Evolutionary conservation across 1,284 basidiomycete genomes (phyloP).

Genomic region (Sanguinoderma infundibulare): DNA sequence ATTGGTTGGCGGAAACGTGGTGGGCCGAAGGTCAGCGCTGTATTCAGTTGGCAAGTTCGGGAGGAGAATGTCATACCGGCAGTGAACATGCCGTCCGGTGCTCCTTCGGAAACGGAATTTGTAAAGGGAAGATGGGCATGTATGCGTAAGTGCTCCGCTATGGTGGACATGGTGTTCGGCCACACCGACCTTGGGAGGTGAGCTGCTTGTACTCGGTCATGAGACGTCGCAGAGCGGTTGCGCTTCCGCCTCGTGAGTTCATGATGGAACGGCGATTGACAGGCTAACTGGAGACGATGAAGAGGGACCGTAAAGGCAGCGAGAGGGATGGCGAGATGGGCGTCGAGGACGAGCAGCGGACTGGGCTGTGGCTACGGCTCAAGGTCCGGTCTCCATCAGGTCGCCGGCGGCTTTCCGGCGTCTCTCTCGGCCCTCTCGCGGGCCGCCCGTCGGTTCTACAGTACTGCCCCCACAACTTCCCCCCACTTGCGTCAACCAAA

Average conservation of each 20-base stretch:
- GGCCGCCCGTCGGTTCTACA: too few species aligned
- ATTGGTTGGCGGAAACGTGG: conserved; percentile 1
- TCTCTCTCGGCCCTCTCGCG: not conserved
- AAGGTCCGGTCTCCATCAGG: not conserved
- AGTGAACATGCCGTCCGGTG: conserved; percentile 92
- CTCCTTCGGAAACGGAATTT: conserved; percentile 52
- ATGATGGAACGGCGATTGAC: conserved; percentile 25
- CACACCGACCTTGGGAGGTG: conserved; percentile 57
- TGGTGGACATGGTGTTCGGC: conserved; percentile 2
- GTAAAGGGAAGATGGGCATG: conserved; percentile 5
- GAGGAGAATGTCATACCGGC: conserved; percentile 59
- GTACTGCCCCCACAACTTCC: too few species aligned
- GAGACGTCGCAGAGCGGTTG: conserved; percentile 77
- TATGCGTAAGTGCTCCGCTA: not conserved
- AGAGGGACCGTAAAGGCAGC: conserved; percentile 8
- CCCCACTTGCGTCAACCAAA: too few species aligned
- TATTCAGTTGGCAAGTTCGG: not conserved
- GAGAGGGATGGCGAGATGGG: conserved; percentile 16
- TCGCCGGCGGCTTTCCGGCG: too few species aligned
- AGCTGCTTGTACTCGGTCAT: conserved; percentile 96
- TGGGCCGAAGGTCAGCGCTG: conserved; percentile 18
- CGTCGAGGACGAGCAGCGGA: conserved; percentile 10
- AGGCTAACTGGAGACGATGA: not conserved
- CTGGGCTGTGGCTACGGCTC: not conserved
- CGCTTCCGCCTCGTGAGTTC: conserved; percentile 50